These are phyloP conservation scores for Boletus sp. DNA, from an alignment of 1,284 basidiomycete species.

Conservation along the genomic window DNA sequence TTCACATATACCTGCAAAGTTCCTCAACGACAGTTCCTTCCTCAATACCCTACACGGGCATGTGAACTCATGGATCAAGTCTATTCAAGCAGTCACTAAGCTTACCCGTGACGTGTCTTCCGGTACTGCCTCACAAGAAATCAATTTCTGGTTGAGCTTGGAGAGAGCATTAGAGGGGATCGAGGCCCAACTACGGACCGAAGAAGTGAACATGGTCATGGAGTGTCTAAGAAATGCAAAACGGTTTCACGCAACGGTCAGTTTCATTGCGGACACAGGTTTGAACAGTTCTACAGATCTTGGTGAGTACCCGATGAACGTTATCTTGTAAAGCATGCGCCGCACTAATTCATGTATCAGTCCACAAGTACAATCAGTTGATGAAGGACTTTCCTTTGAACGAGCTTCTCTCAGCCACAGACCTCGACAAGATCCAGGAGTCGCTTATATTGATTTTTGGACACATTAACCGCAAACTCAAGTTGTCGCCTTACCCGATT, in stretches of 20 bases:
- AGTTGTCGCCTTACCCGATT: slow-evolving; percentile 93
- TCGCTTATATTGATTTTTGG: slow-evolving; percentile 84
- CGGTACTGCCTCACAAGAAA: slow-evolving; percentile 96
- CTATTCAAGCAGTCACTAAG: slow-evolving; percentile 95
- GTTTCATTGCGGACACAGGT: slow-evolving; percentile 96
- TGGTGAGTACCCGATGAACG: slow-evolving; percentile 43
- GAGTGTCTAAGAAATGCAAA: slow-evolving; percentile 95
- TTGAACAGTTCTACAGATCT: slow-evolving; percentile 89
- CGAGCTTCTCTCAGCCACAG: slow-evolving; percentile 92
- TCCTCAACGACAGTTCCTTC: slow-evolving; percentile 85
- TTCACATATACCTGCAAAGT: slow-evolving; percentile 68
- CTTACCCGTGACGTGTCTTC: slow-evolving; percentile 89
- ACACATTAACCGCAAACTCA: slow-evolving; percentile 95
- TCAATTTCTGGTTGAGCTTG: slow-evolving; percentile 97
- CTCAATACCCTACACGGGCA: slow-evolving; percentile 92
- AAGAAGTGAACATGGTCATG: slow-evolving; percentile 93
- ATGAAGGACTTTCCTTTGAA: slow-evolving; percentile 99
- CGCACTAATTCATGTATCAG: slow-evolving; percentile 49
- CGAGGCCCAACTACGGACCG: slow-evolving; percentile 86
- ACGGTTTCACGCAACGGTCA: slow-evolving; percentile 95
- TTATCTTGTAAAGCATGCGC: neutral
- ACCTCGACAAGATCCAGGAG: slow-evolving; percentile 92
- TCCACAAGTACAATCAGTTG: slow-evolving; percentile 95
- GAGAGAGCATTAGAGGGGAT: slow-evolving; percentile 92
- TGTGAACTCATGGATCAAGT: slow-evolving; percentile 98